A percentile compares a stretch with the other conserved stretches of the same genome.
Conservation (phyloP, 495 filamentous ascomycete species). For the Podospora comata region DNA sequence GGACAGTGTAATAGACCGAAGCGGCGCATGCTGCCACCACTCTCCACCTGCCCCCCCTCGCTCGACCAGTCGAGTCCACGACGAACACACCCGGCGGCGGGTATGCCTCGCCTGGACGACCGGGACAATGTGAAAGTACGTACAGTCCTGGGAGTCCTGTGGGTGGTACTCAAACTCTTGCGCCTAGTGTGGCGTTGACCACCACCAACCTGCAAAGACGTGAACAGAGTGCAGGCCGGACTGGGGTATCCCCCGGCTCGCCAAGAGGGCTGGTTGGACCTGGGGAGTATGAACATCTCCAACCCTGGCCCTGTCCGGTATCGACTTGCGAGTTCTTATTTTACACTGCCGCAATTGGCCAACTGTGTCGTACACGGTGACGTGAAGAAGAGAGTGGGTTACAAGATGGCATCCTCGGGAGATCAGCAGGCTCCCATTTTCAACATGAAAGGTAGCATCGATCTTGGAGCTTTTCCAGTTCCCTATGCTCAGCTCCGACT, state of each 20-base stretch:
- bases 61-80: constrained; percentile 17
- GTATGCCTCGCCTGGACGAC: constrained; percentile 17
- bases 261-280: constrained; percentile 20
- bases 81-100: constrained; percentile 12
- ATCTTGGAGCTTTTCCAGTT: not conserved
- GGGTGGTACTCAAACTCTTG: constrained; percentile 12
- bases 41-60: constrained; percentile 4
- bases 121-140: constrained; percentile 3
- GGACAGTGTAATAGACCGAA: constrained; percentile 18
- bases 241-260: constrained; percentile 8
- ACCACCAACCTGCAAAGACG: constrained; percentile 22
- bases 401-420: not conserved
- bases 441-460: not conserved
- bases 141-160: not conserved
- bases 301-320: not conserved
- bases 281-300: not conserved
- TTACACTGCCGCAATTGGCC: constrained; percentile 16
- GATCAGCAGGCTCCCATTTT: constrained; percentile 1
- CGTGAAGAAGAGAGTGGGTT: not conserved
- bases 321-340: constrained; percentile 6
- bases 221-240: constrained; percentile 13
- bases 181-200: constrained; percentile 28
- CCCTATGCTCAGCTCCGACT: not conserved
- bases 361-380: not conserved
- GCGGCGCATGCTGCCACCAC: constrained; percentile 16